Base-by-base conservation (phyloP, 106 monocot species). In the Dioscorea zingiberensis region DNA sequence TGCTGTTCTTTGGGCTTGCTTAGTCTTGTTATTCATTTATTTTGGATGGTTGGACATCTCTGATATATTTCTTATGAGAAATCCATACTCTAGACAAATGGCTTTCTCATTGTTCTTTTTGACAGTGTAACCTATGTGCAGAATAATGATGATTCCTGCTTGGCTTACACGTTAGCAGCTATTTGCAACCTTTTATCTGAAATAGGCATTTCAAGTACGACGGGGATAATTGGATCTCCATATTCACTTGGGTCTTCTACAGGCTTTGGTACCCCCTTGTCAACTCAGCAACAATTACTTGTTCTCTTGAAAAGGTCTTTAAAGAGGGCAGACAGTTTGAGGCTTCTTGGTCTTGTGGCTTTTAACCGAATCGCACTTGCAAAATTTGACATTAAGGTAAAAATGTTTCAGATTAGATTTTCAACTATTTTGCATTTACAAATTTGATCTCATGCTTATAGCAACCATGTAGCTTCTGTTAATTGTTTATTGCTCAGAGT, bases 361-460 rank as follows among this genome's bases (percentile, higher is more conserved):
- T 91, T 88, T 56, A 79, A 81, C 65, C 83, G 76, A 26, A 91
- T 97, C 77, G 71, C 83, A 55, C 69, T 86, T 21, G 85, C 95
- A 53, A 88, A 85, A 78, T 97, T 91, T 73, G 81, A 86, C 76
- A 81, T 97, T n/a, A 97, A 97, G 90, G 94, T 90, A 77, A 74
- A 21, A 9, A 47, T 54, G 21, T 59, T 38, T 10, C 0, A 38
- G 1, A 38, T 38, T 38, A 38, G 4, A 38, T 6, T 38, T 1
- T 38, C 6, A 38, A 38, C 38, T 8, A 38, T 38, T 38, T 38
- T 38, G 38, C 38, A 6, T 38, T 2, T 38, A 38, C 38, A 38
- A 6, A 38, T 38, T 38, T 38, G 38, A 38, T 38, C 38, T 38
- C 10, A 2, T 0, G 38, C 38, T 6, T 38, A 2, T 38, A 38